Base-by-base conservation (phyloP, 805 yeast genomes). In the Wickerhamomyces pijperi region DNA sequence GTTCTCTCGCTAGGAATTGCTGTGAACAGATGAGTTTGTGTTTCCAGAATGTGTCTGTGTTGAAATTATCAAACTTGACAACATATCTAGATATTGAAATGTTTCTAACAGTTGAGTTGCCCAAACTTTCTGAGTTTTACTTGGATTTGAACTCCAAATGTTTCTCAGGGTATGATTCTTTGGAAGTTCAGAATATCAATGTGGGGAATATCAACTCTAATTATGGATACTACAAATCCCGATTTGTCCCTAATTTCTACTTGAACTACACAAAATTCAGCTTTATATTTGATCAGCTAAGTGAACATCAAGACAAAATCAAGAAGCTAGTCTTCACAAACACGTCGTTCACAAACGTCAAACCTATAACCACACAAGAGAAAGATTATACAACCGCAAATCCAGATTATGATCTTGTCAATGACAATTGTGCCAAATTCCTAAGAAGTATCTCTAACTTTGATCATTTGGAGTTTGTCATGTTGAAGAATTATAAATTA, bases 131-230 rank as follows among this genome's bases (percentile, higher is more conserved):
- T 6, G 54, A 59, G 12, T 43, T 76, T 18, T 56, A 62, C 9
- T 53, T 76, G 13, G 82, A 76, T 47, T 51, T 76, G 33, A 61
- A 62, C 42, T 73, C 80, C 28, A 58, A 56, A 19, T 63, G 74
- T 13, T 76, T 65, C 38, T 45, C 50, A 28, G 44, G 51, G 4
- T 49, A 49, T 34, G 41, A 40, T 39, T 19, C 50, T 4, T 37
- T 42, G n/a, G 54, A 49, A 33, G 36, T 39, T 4, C 20, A 40
- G 5, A 36, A 45, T 1, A 45, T 47, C 8, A 54, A 52, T 40
- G 36, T 47, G 3, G 39, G 34, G 3, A 52, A 54, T 40, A 28
- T 29, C 6, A 52, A 52, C 34, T 50, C 54, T n/a, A 52, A 54
- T 36, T 54, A 46, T 41, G 50, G 47, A 3, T 54, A 51, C 32